phyloP scores from a whole-genome alignment of 1,284 basidiomycete genomes.

The Leccinum laetum region DNA sequence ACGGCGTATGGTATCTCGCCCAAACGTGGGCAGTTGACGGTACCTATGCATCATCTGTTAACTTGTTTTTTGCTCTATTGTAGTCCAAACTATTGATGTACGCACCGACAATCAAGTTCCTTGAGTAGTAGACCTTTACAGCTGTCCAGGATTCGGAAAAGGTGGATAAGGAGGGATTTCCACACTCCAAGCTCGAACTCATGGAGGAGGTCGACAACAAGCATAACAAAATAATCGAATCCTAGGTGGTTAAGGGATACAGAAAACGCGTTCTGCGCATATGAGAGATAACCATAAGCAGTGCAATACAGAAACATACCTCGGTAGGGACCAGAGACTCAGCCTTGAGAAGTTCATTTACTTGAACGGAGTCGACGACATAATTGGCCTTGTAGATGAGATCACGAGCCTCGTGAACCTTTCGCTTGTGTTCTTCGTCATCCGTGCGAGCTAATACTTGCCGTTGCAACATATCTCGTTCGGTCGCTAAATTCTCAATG shows the following conservation, averaged over 20 bases:
- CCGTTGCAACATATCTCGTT: not conserved
- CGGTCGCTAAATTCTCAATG: not conserved
- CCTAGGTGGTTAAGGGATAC: not conserved
- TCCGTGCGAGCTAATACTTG: not conserved
- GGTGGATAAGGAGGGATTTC: not conserved
- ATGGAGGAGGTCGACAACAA: not conserved
- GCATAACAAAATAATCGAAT: not conserved
- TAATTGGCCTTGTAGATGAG: not conserved
- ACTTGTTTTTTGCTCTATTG: not conserved
- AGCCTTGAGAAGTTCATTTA: not conserved
- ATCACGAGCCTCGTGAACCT: not conserved
- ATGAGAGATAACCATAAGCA: not conserved
- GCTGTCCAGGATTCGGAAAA: not conserved
- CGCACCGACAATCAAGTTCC: not conserved
- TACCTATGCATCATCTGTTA: not conserved
- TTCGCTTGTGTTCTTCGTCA: not conserved
- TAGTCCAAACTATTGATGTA: not conserved
- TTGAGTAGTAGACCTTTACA: not conserved
- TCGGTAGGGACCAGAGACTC: not conserved
- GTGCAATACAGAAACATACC: not conserved
- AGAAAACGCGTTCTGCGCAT: not conserved
- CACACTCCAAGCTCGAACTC: not conserved
- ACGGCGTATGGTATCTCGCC: not conserved
- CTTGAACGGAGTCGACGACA: not conserved
- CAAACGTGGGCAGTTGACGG: not conserved